Evolutionary conservation across 768 basidiomycete genomes (phyloP).

Genomic region (Kwoniella dejecticola): DNA sequence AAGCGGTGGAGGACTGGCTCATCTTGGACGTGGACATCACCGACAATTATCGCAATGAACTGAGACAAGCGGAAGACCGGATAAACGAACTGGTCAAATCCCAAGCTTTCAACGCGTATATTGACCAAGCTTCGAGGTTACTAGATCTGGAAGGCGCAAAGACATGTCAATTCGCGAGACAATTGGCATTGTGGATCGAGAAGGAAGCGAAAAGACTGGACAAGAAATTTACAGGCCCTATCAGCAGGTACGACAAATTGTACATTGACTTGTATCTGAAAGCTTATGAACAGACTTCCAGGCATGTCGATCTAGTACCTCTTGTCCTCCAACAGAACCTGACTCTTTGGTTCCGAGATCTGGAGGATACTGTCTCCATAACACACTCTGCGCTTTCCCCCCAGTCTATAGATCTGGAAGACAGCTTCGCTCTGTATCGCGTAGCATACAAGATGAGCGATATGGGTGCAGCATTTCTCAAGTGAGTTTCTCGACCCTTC

Average conservation of each 20-base stretch:
- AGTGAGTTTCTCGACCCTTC: constrained; percentile 60
- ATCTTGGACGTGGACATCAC: constrained; percentile 11
- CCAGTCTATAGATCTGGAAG: constrained; percentile 58
- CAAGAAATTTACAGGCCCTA: constrained; percentile 80
- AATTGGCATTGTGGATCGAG: constrained; percentile 84
- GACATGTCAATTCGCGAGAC: constrained; percentile 45
- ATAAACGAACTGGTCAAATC: constrained; percentile 31
- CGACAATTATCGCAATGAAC: constrained; percentile 5
- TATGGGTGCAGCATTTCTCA: constrained; percentile 81
- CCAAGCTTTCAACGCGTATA: constrained; percentile 42
- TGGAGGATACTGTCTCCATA: constrained; percentile 32
- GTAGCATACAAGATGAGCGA: constrained; percentile 70
- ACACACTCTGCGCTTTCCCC: no score
- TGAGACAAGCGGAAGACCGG: constrained; percentile 10
- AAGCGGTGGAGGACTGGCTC: constrained; percentile 33
- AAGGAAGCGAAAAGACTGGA: constrained; percentile 79
- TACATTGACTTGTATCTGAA: no score
- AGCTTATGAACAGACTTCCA: not conserved
- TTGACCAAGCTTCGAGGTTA: constrained; percentile 34
- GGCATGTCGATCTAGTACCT: constrained; percentile 34
- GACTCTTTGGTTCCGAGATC: constrained; percentile 37
- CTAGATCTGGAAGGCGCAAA: constrained; percentile 43
- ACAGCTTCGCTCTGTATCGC: constrained; percentile 83
- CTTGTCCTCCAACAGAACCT: constrained; percentile 35
- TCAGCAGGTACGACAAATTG: constrained; percentile 68